phyloP scores from a whole-genome alignment of 768 basidiomycete species.

The Suillus sp. region DNA sequence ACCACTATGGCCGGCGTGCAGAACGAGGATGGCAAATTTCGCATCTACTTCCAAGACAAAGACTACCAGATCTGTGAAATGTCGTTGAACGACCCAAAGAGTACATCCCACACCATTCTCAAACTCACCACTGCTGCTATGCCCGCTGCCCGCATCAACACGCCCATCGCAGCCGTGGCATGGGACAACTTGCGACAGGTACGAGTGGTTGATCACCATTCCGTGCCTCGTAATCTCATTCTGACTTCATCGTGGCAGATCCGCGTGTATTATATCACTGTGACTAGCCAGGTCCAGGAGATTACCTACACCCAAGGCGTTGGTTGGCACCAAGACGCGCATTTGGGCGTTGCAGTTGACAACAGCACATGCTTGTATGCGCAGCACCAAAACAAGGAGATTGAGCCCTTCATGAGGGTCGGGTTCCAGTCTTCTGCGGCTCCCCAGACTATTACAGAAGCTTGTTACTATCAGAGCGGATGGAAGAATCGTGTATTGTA shows the following conservation, averaged over 20 bases:
- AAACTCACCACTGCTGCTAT: background rate
- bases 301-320: background rate
- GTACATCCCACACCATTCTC: background rate
- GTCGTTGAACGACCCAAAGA: background rate
- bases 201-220: background rate
- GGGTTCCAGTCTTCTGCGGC: background rate
- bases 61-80: constrained; percentile 3
- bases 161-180: background rate
- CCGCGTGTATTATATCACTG: background rate
- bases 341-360: background rate
- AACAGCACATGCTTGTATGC: constrained; percentile 3
- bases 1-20: constrained; percentile 5
- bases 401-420: background rate
- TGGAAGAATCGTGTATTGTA: constrained; percentile 1
- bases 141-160: background rate
- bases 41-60: background rate
- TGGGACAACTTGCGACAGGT: constrained; percentile 1
- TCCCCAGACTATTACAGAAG: constrained; percentile 4
- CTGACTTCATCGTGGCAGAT: background rate
- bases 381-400: background rate
- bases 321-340: background rate
- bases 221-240: background rate
- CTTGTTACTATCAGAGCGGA: background rate
- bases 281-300: background rate
- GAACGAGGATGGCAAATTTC: background rate